Percentiles rank a stretch among this genome's conserved stretches.
phyloP scores from a whole-genome alignment of 2,329 filamentous ascomycete genomes.

The Thelonectria blattea region DNA sequence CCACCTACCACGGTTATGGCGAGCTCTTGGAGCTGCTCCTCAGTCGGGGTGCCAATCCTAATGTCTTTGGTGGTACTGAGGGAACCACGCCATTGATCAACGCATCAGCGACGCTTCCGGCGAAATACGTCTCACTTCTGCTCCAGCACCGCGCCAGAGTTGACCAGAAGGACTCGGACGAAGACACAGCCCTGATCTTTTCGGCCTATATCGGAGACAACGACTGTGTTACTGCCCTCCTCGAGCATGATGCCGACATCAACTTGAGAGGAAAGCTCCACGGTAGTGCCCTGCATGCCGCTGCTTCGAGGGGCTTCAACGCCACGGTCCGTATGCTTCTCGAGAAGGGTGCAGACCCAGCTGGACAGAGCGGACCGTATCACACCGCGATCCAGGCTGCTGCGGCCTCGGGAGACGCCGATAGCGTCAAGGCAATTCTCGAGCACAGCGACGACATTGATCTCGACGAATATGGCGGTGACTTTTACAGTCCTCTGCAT shows the following conservation, averaged over 20 bases:
- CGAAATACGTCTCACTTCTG: background rate
- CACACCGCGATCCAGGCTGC: slow-evolving; percentile 19
- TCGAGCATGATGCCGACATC: slow-evolving; percentile 6
- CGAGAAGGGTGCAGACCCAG: slow-evolving; percentile 13
- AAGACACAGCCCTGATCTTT: slow-evolving; percentile 15
- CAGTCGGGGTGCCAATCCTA: slow-evolving; percentile 2
- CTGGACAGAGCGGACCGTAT: slow-evolving; percentile 6
- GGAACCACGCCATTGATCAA: slow-evolving; percentile 15
- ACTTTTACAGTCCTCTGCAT: slow-evolving; percentile 13
- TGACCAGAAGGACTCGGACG: slow-evolving; percentile 11
- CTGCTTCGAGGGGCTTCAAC: slow-evolving; percentile 8
- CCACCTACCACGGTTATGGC: slow-evolving; percentile 6
- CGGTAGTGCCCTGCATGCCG: slow-evolving; percentile 17
- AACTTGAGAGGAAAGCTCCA: slow-evolving; percentile 12
- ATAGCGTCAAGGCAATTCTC: slow-evolving; percentile 16
- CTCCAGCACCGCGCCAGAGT: slow-evolving; percentile 6
- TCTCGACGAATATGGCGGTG: slow-evolving; percentile 15
- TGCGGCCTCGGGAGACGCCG: slow-evolving; percentile 12
- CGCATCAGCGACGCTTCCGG: slow-evolving; percentile 1
- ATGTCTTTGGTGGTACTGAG: slow-evolving; percentile 11
- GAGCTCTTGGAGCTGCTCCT: slow-evolving; percentile 9
- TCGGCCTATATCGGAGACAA: slow-evolving; percentile 3
- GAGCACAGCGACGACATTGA: slow-evolving; percentile 14
- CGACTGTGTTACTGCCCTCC: slow-evolving; percentile 6
- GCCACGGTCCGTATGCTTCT: slow-evolving; percentile 12